These are phyloP conservation scores for Aspergillus intermedius DNA, from an alignment of 2,329 filamentous ascomycete genomes.

Conservation along the genomic window DNA sequence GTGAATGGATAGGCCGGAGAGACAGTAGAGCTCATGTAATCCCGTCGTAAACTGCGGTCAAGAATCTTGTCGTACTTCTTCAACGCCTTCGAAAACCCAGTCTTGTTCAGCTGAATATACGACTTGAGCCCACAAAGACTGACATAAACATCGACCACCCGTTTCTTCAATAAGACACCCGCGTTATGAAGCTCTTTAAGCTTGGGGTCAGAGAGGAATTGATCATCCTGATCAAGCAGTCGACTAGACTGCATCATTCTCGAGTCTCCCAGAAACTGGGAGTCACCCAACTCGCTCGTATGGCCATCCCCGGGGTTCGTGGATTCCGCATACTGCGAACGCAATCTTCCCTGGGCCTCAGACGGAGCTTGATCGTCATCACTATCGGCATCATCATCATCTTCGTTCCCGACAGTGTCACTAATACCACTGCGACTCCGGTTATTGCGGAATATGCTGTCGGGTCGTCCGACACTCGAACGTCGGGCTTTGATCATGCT, in stretches of 20 bases:
- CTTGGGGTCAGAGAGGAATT: constrained; percentile 59
- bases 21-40: constrained; percentile 69
- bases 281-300: constrained; percentile 30
- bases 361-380: constrained; percentile 49
- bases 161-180: constrained; percentile 85
- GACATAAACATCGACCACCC: constrained; percentile 80
- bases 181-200: constrained; percentile 63
- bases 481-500: constrained; percentile 36
- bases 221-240: constrained; percentile 55
- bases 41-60: constrained; percentile 68
- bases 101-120: constrained; percentile 91
- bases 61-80: constrained; percentile 99
- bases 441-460: constrained; percentile 49
- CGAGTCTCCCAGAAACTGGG: constrained; percentile 22
- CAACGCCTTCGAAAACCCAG: constrained; percentile 89
- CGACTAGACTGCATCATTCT: constrained; percentile 14
- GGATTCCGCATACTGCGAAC: constrained; percentile 13
- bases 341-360: constrained; percentile 4
- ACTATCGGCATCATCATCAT: constrained; percentile 48
- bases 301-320: constrained; percentile 21
- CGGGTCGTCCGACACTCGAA: constrained; percentile 34
- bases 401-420: constrained; percentile 45
- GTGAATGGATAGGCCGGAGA: constrained; percentile 76
- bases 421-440: constrained; percentile 42
- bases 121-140: constrained; percentile 92